Evolutionary conservation across 306 rosid species (phyloP), one percentile per base, ranked within the genome.

Genomic region (Datisca glomerata): DNA sequence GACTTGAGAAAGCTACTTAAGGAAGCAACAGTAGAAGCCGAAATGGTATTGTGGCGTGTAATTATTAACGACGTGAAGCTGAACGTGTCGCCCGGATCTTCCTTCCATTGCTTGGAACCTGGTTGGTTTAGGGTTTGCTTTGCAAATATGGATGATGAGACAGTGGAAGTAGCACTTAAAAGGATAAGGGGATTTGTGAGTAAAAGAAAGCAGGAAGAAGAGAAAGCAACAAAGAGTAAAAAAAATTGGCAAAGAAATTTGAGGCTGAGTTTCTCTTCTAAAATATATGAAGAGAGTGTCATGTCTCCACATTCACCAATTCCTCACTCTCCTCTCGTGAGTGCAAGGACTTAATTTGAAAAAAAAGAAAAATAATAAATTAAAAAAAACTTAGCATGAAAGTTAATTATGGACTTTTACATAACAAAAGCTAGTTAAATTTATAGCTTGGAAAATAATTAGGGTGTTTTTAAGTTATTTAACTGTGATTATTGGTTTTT

Each of bases 111-210:
- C 36, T 24, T 37, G 0, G 98, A 89, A 41, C 91, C 93, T 0
- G 98, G 98, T 32, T 89, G 98, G 98, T 89, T 58, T 48, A 61
- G 98, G 65, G 98, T 83, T 54, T 89, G 98, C 63, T 80, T 84
- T 10, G 95, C 98, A 1, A 89, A 89, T 43, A 75, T 84, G 82
- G 93, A 89, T 23, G 72, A 80, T 10, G 69, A 69, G 9, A 77
- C 95, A 0, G 61, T 89, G 11, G 69, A 72, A 3, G 44, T 84
- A 23, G 93, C 95, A 6, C 66, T 89, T 1, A 14, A 45, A 4
- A 72, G 98, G 29, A 80, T 89, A 28, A 36, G 76, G 15, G 45
- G 42, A 2, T 73, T 89, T n/a, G 78, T 80, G 5, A 36, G 36
- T 8, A 3, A 57, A 73, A 8, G 6, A 45, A 65, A 57, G 57